These are phyloP conservation scores for Hypoxylon sp. DNA, from an alignment of 2,329 filamentous ascomycete species.

Conservation along the genomic window DNA sequence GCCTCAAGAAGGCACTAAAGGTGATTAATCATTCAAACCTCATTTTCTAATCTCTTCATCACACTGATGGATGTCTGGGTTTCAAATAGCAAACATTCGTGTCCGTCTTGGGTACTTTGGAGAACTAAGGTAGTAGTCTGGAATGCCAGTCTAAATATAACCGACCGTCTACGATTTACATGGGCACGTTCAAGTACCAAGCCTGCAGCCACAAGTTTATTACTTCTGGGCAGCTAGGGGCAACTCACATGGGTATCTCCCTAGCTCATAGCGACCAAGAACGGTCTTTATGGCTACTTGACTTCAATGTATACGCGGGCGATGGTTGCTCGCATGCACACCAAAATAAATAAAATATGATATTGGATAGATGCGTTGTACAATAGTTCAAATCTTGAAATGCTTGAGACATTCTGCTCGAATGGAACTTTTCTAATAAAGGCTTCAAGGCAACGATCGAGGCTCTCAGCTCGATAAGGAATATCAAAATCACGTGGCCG, in stretches of 20 bases:
- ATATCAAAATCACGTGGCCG: not conserved
- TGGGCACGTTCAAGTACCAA: slow-evolving; percentile 13
- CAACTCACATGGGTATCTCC: not conserved
- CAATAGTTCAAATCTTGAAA: not conserved
- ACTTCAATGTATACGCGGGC: not conserved
- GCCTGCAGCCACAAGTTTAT: slow-evolving; percentile 1
- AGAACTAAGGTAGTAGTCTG: not conserved
- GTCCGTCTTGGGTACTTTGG: not conserved
- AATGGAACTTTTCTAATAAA: not conserved
- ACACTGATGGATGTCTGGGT: not conserved
- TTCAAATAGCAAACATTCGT: not conserved
- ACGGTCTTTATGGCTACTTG: not conserved
- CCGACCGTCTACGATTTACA: slow-evolving; percentile 9
- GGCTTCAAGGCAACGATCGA: not conserved
- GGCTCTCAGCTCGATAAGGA: not conserved
- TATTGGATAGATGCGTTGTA: not conserved
- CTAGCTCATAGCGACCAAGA: not conserved
- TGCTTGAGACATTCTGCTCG: not conserved
- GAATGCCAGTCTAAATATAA: slow-evolving; percentile 9
- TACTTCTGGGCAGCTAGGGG: slow-evolving; percentile 2
- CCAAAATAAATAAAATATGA: not conserved
- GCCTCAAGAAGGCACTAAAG: not conserved
- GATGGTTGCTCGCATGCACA: not conserved
- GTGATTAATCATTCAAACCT: not conserved
- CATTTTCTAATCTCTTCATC: not conserved